Evolutionary conservation across 805 yeast genomes (phyloP), one percentile per base, ranked within the genome.

Genomic region (Yarrowia deformans): DNA sequence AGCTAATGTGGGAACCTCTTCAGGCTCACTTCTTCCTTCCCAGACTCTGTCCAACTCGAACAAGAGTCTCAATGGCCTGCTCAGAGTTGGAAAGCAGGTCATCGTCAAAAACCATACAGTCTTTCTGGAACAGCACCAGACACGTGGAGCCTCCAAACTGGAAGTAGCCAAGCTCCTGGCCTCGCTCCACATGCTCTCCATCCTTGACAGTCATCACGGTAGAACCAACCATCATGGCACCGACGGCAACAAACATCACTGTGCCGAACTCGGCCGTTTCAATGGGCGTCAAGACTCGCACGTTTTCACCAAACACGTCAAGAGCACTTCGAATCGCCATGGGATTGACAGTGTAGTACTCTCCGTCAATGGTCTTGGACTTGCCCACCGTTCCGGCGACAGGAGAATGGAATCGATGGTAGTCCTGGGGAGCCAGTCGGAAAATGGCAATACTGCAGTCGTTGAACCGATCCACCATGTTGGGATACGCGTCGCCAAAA

Each of bases 161-260:
- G 84, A 94, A 94, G 76, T 91, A 94, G 0, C 99, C 99, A 35
- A 94, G 78, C 74, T 94, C 98, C 52, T 90, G 93, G 4, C 95
- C 90, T 56, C 93, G 82, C 9, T 79, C 74, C 3, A 94, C 82
- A 0, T 67, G 46, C 54, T 87, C 87, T 1, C 91, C 92, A 56
- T 83, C 85, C 67, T 84, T 76, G 16, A 87, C 88, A 0, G 94
- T 88, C 37, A 94, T 77, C 0, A 92, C 84, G 1, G 89, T 93
- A 1, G 97, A 89, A 0, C 98, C 98, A 2, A 94, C 99, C 98
- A 94, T 93, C 98, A 95, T 94, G 0, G 99, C 99, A 43, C 99
- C 99, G 4, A 94, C 91, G 7, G 95, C 87, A 29, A 92, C 85
- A 79, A 91, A 83, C 71, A 90, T 80, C 19, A 94, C 90, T 0